Conservation (phyloP, 2,329 filamentous ascomycete genomes). For the Scedosporium minutisporum region DNA sequence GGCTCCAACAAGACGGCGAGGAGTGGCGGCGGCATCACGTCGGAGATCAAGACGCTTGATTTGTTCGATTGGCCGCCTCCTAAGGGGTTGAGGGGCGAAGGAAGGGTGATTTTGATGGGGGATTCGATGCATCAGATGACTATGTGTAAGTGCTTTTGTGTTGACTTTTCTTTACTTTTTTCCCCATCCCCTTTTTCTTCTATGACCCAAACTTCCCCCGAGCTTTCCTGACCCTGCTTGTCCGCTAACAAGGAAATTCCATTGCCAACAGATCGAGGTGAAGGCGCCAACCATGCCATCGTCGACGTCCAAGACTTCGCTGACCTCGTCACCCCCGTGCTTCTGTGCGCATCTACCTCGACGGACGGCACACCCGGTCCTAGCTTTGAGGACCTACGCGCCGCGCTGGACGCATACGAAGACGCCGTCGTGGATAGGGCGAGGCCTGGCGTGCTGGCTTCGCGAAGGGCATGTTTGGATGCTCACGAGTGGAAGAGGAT, state of each 20-base stretch:
- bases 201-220: too few species aligned
- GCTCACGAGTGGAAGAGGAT: constrained; percentile 41
- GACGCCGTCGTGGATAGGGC: constrained; percentile 30
- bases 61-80: constrained; percentile 39
- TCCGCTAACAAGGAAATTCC: accelerated
- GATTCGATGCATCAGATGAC: constrained; percentile 50
- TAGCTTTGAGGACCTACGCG: constrained; percentile 13
- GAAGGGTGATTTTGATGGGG: constrained; percentile 37
- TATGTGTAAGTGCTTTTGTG: constrained; percentile 37
- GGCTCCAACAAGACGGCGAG: not conserved
- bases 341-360: constrained; percentile 2
- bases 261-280: constrained; percentile 37
- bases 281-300: constrained; percentile 48
- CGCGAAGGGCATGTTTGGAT: constrained; percentile 42
- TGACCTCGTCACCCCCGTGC: constrained; percentile 17
- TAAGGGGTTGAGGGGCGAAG: constrained; percentile 23
- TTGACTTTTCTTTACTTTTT: constrained; percentile 6
- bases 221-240: not conserved
- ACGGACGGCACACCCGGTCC: not conserved
- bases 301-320: constrained; percentile 38
- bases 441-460: constrained; percentile 36
- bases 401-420: constrained; percentile 31
- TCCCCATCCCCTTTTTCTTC: not conserved
- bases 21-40: constrained; percentile 16
- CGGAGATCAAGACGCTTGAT: constrained; percentile 33